Evolutionary conservation across 768 basidiomycete genomes (phyloP).

Genomic region (Leccinum olivaceopallidum): DNA sequence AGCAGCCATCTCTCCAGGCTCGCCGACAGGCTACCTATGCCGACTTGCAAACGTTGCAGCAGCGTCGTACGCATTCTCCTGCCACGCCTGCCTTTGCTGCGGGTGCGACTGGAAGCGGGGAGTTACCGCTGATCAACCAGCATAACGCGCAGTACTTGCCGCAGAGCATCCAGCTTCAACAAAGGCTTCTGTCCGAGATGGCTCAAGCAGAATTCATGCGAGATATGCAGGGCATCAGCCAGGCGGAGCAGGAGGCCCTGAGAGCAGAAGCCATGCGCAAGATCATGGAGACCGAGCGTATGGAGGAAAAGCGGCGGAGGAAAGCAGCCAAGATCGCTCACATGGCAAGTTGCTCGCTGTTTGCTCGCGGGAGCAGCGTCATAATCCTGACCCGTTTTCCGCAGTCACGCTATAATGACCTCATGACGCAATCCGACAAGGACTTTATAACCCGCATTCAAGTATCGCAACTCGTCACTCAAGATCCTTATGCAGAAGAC

Average conservation of each 20-base stretch:
- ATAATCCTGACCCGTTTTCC: conserved; percentile 2
- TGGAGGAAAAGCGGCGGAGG: conserved; percentile 81
- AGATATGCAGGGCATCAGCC: conserved; percentile 60
- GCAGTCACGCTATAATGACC: conserved; percentile 88
- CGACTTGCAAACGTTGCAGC: conserved; percentile 49
- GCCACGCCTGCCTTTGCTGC: conserved; percentile 37
- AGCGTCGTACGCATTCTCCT: conserved; percentile 53
- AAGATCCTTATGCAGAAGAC: conserved; percentile 97
- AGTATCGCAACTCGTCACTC: conserved; percentile 95
- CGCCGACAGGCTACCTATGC: conserved; percentile 44
- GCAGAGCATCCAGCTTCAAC: conserved; percentile 71
- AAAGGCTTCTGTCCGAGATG: conserved; percentile 74
- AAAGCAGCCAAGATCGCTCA: conserved; percentile 86
- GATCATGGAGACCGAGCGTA: conserved; percentile 87
- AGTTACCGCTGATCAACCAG: conserved; percentile 43
- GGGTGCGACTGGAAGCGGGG: conserved; percentile 24
- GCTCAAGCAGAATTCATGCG: conserved; percentile 68
- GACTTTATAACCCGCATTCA: conserved; percentile 99
- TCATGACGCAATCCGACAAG: conserved; percentile 98
- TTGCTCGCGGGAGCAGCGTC: background rate
- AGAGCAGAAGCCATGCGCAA: conserved; percentile 81
- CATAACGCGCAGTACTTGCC: conserved; percentile 56
- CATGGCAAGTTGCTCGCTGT: conserved; percentile 55
- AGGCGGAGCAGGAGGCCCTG: conserved; percentile 67
- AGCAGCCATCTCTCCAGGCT: conserved; percentile 40